Evolutionary conservation across 139 green algal species (phyloP).

Genomic region (Closterium sp.): DNA sequence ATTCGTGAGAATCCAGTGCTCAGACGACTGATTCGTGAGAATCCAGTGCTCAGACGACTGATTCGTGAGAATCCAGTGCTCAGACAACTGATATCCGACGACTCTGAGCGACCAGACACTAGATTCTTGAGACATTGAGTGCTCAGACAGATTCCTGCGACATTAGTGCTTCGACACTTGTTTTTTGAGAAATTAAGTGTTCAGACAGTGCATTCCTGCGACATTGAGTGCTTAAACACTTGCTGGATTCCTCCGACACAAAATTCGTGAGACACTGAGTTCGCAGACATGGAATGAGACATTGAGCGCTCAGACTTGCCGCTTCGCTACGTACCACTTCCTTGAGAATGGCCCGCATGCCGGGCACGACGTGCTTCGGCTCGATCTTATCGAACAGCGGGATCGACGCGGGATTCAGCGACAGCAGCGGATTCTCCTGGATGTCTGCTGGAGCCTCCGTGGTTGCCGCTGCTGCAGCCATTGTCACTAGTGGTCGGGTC

Average conservation of each 20-base stretch:
- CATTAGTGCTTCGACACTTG: neutral
- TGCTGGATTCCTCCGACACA: neutral
- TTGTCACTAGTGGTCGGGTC: neutral
- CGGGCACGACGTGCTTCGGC: conserved; percentile 87
- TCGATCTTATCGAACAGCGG: conserved; percentile 79
- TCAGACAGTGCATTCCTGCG: neutral
- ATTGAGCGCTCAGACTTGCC: neutral
- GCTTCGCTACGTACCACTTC: conserved; percentile 53
- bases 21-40: too few species aligned
- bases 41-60: neutral
- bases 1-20: neutral
- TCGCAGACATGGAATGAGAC: neutral
- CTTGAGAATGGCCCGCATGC: conserved; percentile 71
- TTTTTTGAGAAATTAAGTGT: neutral
- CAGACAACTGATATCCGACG: too few species aligned
- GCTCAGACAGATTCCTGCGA: neutral
- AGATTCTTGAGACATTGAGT: neutral
- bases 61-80: neutral
- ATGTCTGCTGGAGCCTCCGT: neutral
- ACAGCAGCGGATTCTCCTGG: conserved; percentile 32
- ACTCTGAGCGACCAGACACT: neutral
- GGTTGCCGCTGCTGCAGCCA: neutral
- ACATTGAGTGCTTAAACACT: neutral
- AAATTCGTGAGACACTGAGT: neutral
- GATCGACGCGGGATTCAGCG: conserved; percentile 62